Evolutionary conservation across 352 stramenopile genomes (phyloP).

Genomic region (Phytophthora pseudosyringae): DNA sequence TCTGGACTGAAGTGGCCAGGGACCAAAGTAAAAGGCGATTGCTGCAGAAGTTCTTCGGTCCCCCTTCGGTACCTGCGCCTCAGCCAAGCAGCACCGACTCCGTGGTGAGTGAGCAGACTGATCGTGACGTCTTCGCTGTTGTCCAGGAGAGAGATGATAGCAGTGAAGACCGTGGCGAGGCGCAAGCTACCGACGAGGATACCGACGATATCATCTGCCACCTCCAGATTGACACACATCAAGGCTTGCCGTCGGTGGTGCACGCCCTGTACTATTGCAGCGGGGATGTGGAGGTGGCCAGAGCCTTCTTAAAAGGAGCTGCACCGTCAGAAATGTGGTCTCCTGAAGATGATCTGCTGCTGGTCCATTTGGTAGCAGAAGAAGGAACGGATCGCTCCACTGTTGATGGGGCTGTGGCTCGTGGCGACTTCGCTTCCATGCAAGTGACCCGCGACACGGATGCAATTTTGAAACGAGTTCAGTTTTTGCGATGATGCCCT

Average conservation of each 20-base stretch:
- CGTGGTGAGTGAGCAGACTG: neutral
- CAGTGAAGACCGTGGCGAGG: neutral
- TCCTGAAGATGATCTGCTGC: conserved; percentile 53
- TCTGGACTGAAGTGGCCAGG: conserved; percentile 14
- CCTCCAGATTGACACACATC: conserved; percentile 44
- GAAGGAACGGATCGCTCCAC: conserved; percentile 23
- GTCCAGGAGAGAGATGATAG: neutral
- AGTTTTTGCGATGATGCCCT: conserved; percentile 66
- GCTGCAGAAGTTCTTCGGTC: conserved; percentile 33
- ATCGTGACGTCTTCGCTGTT: neutral
- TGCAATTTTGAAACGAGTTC: conserved; percentile 60
- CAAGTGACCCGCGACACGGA: conserved; percentile 35
- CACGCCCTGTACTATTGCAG: conserved; percentile 57
- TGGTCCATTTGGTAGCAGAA: conserved; percentile 32
- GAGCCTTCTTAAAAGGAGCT: conserved; percentile 40
- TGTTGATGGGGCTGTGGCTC: conserved; percentile 34
- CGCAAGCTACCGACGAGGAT: conserved; percentile 33
- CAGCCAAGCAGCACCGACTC: conserved; percentile 7
- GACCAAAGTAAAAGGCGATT: conserved; percentile 25
- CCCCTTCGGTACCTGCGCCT: conserved; percentile 1
- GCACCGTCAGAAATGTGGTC: conserved; percentile 52
- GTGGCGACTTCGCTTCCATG: conserved; percentile 52
- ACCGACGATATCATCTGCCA: conserved; percentile 36
- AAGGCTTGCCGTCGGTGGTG: conserved; percentile 31
- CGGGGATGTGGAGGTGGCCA: conserved; percentile 37